Evolutionary conservation across 1,284 basidiomycete species (phyloP), one percentile per base, ranked within the genome.

Genomic region (Ustilago xerochloae): DNA sequence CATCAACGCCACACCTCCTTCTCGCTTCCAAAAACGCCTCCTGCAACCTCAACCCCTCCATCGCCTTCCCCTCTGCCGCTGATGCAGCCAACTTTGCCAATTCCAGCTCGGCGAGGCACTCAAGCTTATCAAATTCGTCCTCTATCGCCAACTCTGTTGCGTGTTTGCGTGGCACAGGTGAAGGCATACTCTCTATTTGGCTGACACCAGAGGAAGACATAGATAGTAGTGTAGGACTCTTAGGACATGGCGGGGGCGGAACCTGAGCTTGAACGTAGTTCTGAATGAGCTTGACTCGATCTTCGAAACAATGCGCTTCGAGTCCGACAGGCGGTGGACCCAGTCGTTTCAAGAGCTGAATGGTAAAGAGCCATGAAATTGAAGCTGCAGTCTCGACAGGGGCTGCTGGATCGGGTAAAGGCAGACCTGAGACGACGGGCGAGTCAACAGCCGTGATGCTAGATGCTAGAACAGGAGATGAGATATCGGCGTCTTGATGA

Each of bases 61-160:
- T 32, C 8, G 20, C 22, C 10, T 24, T n/a, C 1, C 26, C 24
- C 4, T 26, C 22, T 18, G 4, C 33, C n/a, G 22, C 16, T 24
- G 33, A 13, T 7, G 28, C n/a, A n/a, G n/a, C 22, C 13, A 59
- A 20, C 20, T 46, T 20, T 20, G 59, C 20, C 62, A 65, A 36
- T 35, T 64, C 53, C 6, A 35, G 39, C 38, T 72, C 63, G 22
- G 58, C 48, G 38, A 60, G 48, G 43, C 69, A 67, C 22, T 72
- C 69, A 13, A 72, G 30, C 46, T 72, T 72, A 51, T 72, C 69
- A 41, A 72, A 72, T 26, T 66, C 69, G 39, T 72, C 69, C 28
- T 48, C 47, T 22, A 66, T 45, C 30, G 54, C 46, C 2, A n/a
- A n/a, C n/a, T n/a, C n/a, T n/a, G n/a, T n/a, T n/a, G n/a, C n/a